phyloP scores from a whole-genome alignment of 2,329 filamentous ascomycete species.

The Cercospora zeae-maydis region DNA sequence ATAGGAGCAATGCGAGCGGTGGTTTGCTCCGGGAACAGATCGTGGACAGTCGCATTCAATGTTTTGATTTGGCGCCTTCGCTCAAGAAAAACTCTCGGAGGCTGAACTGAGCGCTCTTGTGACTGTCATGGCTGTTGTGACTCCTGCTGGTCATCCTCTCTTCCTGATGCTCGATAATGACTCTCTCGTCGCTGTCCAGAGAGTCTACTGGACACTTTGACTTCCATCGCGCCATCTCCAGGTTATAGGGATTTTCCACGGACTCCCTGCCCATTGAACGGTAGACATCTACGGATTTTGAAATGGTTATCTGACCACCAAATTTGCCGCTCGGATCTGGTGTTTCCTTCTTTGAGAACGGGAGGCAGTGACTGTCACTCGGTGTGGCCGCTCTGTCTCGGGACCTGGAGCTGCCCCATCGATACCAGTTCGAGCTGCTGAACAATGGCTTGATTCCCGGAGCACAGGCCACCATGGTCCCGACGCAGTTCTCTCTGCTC shows the following conservation, averaged over 20 bases:
- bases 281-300: slow-evolving; percentile 17
- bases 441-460: slow-evolving; percentile 54
- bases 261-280: background rate
- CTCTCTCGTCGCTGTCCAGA: slow-evolving; percentile 17
- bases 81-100: background rate
- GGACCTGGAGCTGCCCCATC: slow-evolving; percentile 7
- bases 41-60: background rate
- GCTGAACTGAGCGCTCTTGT: background rate
- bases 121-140: slow-evolving; percentile 8
- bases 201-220: slow-evolving; percentile 8
- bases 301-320: slow-evolving; percentile 14
- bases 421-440: slow-evolving; percentile 30
- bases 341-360: slow-evolving; percentile 10
- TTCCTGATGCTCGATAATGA: slow-evolving; percentile 10
- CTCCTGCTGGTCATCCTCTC: slow-evolving; percentile 9
- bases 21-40: background rate
- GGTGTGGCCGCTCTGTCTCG: slow-evolving; percentile 12
- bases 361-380: background rate
- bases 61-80: slow-evolving; percentile 7
- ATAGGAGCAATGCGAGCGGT: background rate
- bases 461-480: slow-evolving; percentile 53
- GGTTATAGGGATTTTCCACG: slow-evolving; percentile 3
- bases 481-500: slow-evolving; percentile 52
- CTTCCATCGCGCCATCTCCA: slow-evolving; percentile 17
- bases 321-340: slow-evolving; percentile 1